Conservation (phyloP, 768 basidiomycete species). For the Amanita thiersii region DNA sequence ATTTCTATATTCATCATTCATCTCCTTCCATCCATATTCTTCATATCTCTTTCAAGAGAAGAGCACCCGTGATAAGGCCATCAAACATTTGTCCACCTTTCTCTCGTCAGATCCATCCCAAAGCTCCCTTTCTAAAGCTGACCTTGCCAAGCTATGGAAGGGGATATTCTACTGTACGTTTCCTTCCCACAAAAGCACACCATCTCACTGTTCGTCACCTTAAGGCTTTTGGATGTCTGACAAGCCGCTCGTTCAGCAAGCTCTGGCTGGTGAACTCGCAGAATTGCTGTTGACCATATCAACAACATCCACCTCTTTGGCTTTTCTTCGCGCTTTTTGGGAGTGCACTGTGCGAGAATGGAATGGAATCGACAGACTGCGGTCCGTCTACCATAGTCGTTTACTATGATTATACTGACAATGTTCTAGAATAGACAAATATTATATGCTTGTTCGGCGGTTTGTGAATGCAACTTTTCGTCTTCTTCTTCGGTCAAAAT, state of each 20-base stretch:
- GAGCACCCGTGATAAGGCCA: slow-evolving; percentile 84
- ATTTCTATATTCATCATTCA: slow-evolving; percentile 14
- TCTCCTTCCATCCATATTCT: slow-evolving; percentile 13
- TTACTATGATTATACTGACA: slow-evolving; percentile 9
- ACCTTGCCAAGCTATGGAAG: slow-evolving; percentile 95
- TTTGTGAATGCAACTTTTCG: slow-evolving; percentile 84
- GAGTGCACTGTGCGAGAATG: slow-evolving; percentile 84
- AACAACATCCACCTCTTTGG: slow-evolving; percentile 47
- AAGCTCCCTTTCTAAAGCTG: slow-evolving; percentile 54
- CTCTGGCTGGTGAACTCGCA: slow-evolving; percentile 78
- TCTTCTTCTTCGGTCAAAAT: slow-evolving; percentile 61
- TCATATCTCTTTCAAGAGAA: slow-evolving; percentile 52
- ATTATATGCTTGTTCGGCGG: slow-evolving; percentile 87
- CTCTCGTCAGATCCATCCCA: slow-evolving; percentile 55
- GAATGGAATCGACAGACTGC: slow-evolving; percentile 83
- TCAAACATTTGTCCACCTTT: slow-evolving; percentile 71
- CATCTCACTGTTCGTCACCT: too few relatives aligned
- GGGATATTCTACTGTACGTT: slow-evolving; percentile 90
- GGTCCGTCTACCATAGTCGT: slow-evolving; percentile 40
- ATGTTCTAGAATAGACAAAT: slow-evolving; percentile 81
- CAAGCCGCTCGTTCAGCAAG: slow-evolving; percentile 94
- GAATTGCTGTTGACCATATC: slow-evolving; percentile 70
- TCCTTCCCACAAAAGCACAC: too few relatives aligned
- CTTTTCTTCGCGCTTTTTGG: slow-evolving; percentile 90
- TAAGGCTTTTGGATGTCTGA: slow-evolving; percentile 99